Evolutionary conservation across 179 eudicot species (phyloP).

Genomic region (Spinacia oleracea): DNA sequence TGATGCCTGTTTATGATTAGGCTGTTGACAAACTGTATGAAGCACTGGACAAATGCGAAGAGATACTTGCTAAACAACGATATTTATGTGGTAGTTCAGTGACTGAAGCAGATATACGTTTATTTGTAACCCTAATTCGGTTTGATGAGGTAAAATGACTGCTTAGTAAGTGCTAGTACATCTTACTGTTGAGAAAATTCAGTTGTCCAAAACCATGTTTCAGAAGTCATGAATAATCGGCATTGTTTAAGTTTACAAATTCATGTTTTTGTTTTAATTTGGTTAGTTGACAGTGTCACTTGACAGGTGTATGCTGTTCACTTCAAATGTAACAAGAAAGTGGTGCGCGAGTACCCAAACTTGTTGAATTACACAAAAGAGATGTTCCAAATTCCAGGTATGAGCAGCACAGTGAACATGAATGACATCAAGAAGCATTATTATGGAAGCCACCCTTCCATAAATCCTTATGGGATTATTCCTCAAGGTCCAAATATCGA

Average conservation of each 20-base stretch:
- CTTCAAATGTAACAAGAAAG: slow-evolving; percentile 94
- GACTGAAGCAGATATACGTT: slow-evolving; percentile 87
- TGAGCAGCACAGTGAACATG: slow-evolving; percentile 78
- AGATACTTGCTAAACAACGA: slow-evolving; percentile 70
- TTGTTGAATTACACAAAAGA: slow-evolving; percentile 89
- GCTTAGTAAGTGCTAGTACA: neutral
- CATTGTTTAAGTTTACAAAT: neutral
- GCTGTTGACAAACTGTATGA: slow-evolving; percentile 67
- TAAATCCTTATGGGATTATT: slow-evolving; percentile 75
- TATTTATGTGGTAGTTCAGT: slow-evolving; percentile 71
- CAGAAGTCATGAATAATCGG: neutral
- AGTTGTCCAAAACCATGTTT: neutral
- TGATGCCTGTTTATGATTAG: slow-evolving; percentile 29
- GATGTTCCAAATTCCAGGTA: slow-evolving; percentile 73
- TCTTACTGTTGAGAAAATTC: neutral
- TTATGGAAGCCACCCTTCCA: slow-evolving; percentile 74
- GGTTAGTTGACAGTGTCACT: slow-evolving; percentile 41
- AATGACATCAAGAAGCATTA: slow-evolving; percentile 87
- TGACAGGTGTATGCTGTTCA: slow-evolving; percentile 92
- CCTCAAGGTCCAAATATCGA: slow-evolving; percentile 75
- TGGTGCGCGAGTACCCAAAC: slow-evolving; percentile 75
- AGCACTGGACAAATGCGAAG: slow-evolving; percentile 90
- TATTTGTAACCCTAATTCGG: slow-evolving; percentile 88
- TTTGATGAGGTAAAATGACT: slow-evolving; percentile 80
- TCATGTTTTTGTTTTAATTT: neutral